Conservation (phyloP, 352 stramenopile species). For the Globisporangium cederbergense region DNA sequence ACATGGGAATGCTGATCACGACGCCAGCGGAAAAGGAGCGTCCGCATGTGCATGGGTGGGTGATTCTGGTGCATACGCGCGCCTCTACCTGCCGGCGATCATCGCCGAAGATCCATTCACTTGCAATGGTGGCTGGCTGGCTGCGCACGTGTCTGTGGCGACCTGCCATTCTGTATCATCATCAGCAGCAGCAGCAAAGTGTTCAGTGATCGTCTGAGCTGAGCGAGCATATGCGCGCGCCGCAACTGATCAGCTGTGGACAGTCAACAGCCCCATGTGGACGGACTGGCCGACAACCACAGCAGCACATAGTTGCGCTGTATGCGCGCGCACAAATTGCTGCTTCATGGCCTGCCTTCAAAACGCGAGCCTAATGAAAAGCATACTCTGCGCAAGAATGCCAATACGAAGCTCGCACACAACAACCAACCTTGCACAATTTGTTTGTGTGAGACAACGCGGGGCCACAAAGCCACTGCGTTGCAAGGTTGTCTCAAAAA, state of each 20-base stretch:
- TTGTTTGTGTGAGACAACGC: too few species aligned
- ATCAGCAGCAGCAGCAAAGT: not conserved
- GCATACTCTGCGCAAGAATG: too few species aligned
- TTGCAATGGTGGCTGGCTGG: not conserved
- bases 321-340: not conserved
- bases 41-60: too few species aligned
- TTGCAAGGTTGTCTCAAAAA: too few species aligned
- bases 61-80: not conserved
- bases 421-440: too few species aligned
- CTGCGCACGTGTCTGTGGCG: not conserved
- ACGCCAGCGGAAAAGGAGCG: not conserved
- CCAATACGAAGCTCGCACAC: too few species aligned
- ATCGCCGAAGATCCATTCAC: not conserved
- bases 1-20: not conserved
- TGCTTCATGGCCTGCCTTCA: too few species aligned
- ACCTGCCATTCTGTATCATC: not conserved
- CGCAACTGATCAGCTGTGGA: not conserved
- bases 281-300: not conserved
- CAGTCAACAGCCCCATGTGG: not conserved
- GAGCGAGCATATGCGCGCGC: not conserved
- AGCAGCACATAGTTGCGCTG: not conserved
- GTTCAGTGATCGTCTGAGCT: not conserved
- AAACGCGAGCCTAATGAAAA: too few species aligned
- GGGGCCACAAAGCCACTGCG: too few species aligned
- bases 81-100: not conserved